Percentiles rank a stretch among this genome's conserved stretches.
Evolutionary conservation across 345 rosid genomes (phyloP).

Genomic region (Linum lewisii): DNA sequence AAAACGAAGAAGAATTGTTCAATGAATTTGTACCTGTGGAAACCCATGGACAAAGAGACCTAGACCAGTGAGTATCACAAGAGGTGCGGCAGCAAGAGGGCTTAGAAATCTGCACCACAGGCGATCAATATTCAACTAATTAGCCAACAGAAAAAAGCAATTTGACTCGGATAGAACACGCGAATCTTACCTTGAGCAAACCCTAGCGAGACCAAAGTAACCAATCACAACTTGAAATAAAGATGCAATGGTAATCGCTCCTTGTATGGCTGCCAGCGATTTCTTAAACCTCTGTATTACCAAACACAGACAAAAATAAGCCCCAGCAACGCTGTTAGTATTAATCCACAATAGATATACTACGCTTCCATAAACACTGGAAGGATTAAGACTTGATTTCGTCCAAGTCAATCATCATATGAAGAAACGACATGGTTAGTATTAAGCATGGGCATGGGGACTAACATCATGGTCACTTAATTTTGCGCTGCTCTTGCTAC

Average conservation of each 20-base stretch:
- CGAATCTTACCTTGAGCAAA: constrained; percentile 42
- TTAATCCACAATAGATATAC: too few species aligned
- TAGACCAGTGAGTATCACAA: constrained; percentile 73
- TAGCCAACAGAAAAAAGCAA: not conserved
- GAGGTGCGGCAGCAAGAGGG: constrained; percentile 78
- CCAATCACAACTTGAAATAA: constrained; percentile 53
- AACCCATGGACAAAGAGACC: constrained; percentile 65
- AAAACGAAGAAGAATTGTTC: not conserved
- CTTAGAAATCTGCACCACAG: constrained; percentile 50
- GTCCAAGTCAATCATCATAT: not conserved
- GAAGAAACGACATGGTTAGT: constrained; percentile 32
- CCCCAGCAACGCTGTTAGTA: not conserved
- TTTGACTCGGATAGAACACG: not conserved
- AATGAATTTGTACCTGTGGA: constrained; percentile 43
- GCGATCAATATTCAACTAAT: not conserved
- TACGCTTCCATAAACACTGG: not conserved
- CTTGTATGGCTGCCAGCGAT: constrained; percentile 66
- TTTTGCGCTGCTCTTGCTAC: constrained; percentile 11
- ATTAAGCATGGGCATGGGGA: not conserved
- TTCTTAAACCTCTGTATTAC: constrained; percentile 44
- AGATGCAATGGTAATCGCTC: constrained; percentile 67
- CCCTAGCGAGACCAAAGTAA: constrained; percentile 78
- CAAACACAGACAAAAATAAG: constrained; percentile 3
- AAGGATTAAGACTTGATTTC: not conserved
- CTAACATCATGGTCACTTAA: not conserved